Percentiles rank a stretch among this genome's conserved stretches.
These are phyloP conservation scores for Stellera chamaejasme DNA, from an alignment of 345 rosid species.

Conservation along the genomic window DNA sequence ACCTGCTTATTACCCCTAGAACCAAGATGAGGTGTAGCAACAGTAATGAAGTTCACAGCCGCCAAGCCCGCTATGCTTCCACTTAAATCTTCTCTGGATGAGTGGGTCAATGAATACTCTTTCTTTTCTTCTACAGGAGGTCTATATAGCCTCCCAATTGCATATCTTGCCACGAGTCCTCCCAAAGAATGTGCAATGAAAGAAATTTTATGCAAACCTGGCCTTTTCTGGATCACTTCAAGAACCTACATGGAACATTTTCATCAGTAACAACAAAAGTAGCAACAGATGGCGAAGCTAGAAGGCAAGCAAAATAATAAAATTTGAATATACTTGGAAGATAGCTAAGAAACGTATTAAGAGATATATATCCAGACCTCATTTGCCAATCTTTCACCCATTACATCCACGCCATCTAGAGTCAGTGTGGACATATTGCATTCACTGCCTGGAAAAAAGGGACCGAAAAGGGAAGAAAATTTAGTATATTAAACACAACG, in stretches of 20 bases:
- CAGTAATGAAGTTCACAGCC: constrained; percentile 82
- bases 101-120: constrained; percentile 18
- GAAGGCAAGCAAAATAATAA: background rate
- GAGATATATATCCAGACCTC: constrained; percentile 38
- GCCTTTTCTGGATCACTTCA: constrained; percentile 57
- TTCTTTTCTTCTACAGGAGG: constrained; percentile 28
- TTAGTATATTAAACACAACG: background rate
- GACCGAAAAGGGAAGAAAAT: background rate
- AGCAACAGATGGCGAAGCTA: background rate
- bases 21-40: constrained; percentile 97
- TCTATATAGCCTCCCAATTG: constrained; percentile 81
- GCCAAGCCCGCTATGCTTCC: constrained; percentile 78
- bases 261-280: constrained; percentile 1
- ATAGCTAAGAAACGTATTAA: background rate
- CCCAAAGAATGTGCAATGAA: constrained; percentile 91
- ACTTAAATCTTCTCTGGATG: constrained; percentile 18
- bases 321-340: background rate
- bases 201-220: constrained; percentile 68
- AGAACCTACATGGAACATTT: constrained; percentile 44
- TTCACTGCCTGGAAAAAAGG: constrained; percentile 60
- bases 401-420: constrained; percentile 92
- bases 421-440: constrained; percentile 51
- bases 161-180: constrained; percentile 89
- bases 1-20: constrained; percentile 97
- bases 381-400: constrained; percentile 87